These are phyloP conservation scores for Eucalyptus grandis DNA, from an alignment of 345 rosid species.

Conservation along the genomic window DNA sequence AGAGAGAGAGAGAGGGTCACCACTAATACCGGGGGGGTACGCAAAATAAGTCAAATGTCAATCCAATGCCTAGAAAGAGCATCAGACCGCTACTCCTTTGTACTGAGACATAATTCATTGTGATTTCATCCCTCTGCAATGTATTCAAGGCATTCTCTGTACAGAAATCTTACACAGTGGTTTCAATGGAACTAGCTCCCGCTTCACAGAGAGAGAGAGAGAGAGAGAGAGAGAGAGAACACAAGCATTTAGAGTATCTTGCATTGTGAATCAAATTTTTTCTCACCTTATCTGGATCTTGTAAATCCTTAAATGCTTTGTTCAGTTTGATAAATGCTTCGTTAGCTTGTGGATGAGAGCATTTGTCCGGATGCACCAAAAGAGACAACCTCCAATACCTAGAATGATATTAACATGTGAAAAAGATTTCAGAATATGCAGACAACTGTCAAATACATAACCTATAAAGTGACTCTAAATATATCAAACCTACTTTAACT, in stretches of 20 bases:
- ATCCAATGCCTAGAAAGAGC: neutral
- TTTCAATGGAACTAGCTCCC: neutral
- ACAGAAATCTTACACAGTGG: neutral
- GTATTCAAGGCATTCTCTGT: neutral
- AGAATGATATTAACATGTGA: neutral
- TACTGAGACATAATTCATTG: neutral
- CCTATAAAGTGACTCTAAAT: neutral
- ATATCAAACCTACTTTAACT: neutral
- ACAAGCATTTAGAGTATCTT: neutral
- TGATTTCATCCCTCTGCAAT: neutral
- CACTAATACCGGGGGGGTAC: accelerated
- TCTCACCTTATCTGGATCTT: conserved; percentile 87
- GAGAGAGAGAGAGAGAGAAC: neutral
- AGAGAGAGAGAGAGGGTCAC: neutral
- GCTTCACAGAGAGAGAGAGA: neutral
- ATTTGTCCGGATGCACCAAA: conserved; percentile 92
- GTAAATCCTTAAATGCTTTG: conserved; percentile 84
- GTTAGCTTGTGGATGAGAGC: conserved; percentile 95
- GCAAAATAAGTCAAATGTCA: neutral
- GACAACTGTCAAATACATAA: neutral
- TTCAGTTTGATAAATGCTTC: conserved; percentile 76
- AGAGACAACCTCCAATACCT: conserved; percentile 98
- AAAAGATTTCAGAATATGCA: neutral
- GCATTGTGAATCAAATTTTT: neutral
- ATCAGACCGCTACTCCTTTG: neutral